Percentiles rank a stretch among this genome's conserved stretches.
Conservation (phyloP, 2,329 filamentous ascomycete species). For the Hortaea werneckii region DNA sequence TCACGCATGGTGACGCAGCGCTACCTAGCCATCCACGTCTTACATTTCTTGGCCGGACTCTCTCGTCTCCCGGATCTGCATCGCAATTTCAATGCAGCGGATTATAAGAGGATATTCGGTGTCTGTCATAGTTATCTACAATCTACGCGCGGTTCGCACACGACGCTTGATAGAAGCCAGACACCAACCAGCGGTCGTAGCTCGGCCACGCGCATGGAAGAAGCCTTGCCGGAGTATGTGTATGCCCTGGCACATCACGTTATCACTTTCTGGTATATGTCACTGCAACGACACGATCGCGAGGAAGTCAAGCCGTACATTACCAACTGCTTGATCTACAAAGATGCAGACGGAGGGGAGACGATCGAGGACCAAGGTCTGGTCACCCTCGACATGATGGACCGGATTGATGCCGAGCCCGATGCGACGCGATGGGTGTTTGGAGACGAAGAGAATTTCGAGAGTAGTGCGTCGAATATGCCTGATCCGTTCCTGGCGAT, state of each 20-base stretch:
- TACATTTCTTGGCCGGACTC: conserved; percentile 87
- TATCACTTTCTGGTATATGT: conserved; percentile 94
- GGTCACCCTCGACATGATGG: conserved; percentile 74
- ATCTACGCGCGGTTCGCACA: conserved; percentile 53
- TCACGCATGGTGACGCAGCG: conserved; percentile 91
- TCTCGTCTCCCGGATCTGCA: conserved; percentile 67
- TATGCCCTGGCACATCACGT: conserved; percentile 90
- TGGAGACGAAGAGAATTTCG: conserved; percentile 9
- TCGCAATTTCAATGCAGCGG: conserved; percentile 84
- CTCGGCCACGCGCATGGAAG: conserved; percentile 12
- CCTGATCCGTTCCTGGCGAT: conserved; percentile 45
- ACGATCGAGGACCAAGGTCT: conserved; percentile 84
- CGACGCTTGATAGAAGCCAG: conserved; percentile 12
- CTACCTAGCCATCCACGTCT: conserved; percentile 82
- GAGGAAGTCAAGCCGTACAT: conserved; percentile 84
- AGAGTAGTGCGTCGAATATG: neutral
- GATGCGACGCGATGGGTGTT: neutral
- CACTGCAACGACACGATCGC: conserved; percentile 73
- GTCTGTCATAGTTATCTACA: conserved; percentile 92
- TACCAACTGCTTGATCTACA: conserved; percentile 69
- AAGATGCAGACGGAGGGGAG: conserved; percentile 62
- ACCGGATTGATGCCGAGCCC: conserved; percentile 21
- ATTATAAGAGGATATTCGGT: conserved; percentile 88
- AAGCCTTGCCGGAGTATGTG: conserved; percentile 51
- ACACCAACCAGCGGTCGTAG: conserved; percentile 19